Conservation (phyloP, 2,329 filamentous ascomycete genomes). For the Hymenoscyphus fructigenus region DNA sequence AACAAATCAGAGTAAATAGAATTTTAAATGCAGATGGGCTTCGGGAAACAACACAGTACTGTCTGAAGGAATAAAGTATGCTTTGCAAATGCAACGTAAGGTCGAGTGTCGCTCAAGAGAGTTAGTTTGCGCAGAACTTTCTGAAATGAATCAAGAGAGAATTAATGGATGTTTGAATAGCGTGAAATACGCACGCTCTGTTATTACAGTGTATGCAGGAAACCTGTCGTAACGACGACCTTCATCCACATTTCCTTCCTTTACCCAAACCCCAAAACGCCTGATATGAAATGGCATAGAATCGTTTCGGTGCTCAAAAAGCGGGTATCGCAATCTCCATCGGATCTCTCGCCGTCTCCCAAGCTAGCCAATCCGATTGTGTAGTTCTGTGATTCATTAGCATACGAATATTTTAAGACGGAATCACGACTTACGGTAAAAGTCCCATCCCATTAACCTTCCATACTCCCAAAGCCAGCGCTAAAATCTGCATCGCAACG, state of each 20-base stretch:
- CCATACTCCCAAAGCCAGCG: constrained; percentile 85
- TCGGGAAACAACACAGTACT: too few species aligned
- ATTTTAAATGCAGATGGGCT: too few species aligned
- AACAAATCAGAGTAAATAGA: too few species aligned
- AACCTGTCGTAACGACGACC: not conserved
- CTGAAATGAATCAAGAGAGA: not conserved
- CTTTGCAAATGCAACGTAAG: too few species aligned
- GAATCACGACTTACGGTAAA: constrained; percentile 67
- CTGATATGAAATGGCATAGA: not conserved
- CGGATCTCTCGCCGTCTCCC: constrained; percentile 59
- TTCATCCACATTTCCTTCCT: not conserved
- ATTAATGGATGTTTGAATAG: not conserved
- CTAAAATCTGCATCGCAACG: constrained; percentile 79
- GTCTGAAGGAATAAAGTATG: too few species aligned
- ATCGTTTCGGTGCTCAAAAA: constrained; percentile 28
- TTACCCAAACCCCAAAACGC: not conserved
- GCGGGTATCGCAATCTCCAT: constrained; percentile 37
- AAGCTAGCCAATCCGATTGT: constrained; percentile 94
- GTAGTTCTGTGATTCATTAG: constrained; percentile 67
- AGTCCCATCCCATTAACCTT: constrained; percentile 97
- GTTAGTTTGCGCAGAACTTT: not conserved
- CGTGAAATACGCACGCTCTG: not conserved
- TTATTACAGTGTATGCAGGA: not conserved
- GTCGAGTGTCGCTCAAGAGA: not conserved
- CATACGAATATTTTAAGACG: constrained; percentile 10